Base-by-base conservation (phyloP, 208 protist genomes). In the Phytomonas sp. region DNA sequence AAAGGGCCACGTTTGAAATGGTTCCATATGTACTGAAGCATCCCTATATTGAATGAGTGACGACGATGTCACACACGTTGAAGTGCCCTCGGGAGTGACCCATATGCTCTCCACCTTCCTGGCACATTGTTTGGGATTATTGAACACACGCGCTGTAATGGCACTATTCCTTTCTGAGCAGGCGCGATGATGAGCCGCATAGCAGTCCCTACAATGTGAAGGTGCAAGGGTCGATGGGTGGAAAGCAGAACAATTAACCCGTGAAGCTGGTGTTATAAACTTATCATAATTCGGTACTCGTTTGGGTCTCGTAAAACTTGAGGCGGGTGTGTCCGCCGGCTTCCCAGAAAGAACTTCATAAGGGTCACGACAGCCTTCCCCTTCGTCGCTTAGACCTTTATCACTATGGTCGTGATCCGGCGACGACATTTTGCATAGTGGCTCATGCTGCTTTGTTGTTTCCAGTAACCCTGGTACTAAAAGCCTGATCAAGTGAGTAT, bases 1-100 rank as follows among this genome's bases (percentile, higher is more conserved):
- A 64, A 64, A 64, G 13, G 60, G 23, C 31, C 60, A 43, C 23
- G 60, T 64, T 64, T 64, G 60, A 64, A 34, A 64, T 15, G 36
- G 31, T 15, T 64, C 60, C 36, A 64, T 34, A 2, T 64, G 60
- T 64, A 17, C 13, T 64, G 60, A 64, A 43, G 31, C 23, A 15
- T 64, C 32, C 60, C 23, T 40, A 17, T 4, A 15, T 5, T 64
- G 60, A 64, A 15, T 20, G 13, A 51, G 40, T 15, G 40, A 51
- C 40, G 13, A 51, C 13, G 13, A 20, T 51, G 20, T 17, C 13
- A 15, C 13, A 17, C 40, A 6, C 13, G 40, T 51, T 51, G 40
- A 51, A 2, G 40, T 15, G 20, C 40, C 40, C 40, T 51, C 40
- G 13, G 40, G 40, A 51, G 40, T 51, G 13, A 17, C 40, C 4